A percentile compares a stretch with the other conserved stretches of the same genome.
Conservation (phyloP, 2,329 filamentous ascomycete species). For the Acephala macrosclerotiorum region DNA sequence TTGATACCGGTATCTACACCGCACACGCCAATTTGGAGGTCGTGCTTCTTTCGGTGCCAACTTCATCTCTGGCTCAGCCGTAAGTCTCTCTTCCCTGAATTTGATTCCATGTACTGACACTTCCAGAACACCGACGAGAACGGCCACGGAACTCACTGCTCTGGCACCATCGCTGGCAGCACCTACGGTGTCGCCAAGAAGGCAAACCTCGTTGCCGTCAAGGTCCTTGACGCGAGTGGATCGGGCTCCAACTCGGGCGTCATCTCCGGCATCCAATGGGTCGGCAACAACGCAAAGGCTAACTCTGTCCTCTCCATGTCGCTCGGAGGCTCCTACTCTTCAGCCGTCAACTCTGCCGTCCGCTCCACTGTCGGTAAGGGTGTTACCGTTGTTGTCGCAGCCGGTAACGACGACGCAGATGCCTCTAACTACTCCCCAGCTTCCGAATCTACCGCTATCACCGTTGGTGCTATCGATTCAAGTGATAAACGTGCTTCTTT, state of each 20-base stretch:
- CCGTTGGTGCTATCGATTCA: conserved; percentile 58
- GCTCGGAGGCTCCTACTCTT: conserved; percentile 55
- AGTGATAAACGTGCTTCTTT: conserved; percentile 50
- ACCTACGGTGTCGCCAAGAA: conserved; percentile 52
- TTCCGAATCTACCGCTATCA: conserved; percentile 55
- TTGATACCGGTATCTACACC: conserved; percentile 47
- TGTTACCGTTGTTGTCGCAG: conserved; percentile 61
- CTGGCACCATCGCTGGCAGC: conserved; percentile 48
- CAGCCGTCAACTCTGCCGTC: conserved; percentile 58
- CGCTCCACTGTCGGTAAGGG: conserved; percentile 53
- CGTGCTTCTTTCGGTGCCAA: conserved; percentile 46
- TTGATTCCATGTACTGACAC: conserved; percentile 17
- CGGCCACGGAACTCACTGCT: conserved; percentile 52
- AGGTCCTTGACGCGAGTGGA: conserved; percentile 45
- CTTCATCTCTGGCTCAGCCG: conserved; percentile 42
- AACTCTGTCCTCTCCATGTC: conserved; percentile 64
- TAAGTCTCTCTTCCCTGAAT: conserved; percentile 26
- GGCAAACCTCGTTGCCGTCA: conserved; percentile 48
- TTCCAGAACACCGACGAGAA: conserved; percentile 46
- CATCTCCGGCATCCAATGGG: conserved; percentile 48
- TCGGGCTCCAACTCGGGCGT: conserved; percentile 46
- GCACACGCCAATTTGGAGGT: conserved; percentile 48
- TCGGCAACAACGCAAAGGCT: conserved; percentile 39
- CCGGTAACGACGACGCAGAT: conserved; percentile 58
- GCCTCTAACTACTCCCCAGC: conserved; percentile 55